These are phyloP conservation scores for Malus asiatica DNA, from an alignment of 306 rosid species.

Conservation along the genomic window DNA sequence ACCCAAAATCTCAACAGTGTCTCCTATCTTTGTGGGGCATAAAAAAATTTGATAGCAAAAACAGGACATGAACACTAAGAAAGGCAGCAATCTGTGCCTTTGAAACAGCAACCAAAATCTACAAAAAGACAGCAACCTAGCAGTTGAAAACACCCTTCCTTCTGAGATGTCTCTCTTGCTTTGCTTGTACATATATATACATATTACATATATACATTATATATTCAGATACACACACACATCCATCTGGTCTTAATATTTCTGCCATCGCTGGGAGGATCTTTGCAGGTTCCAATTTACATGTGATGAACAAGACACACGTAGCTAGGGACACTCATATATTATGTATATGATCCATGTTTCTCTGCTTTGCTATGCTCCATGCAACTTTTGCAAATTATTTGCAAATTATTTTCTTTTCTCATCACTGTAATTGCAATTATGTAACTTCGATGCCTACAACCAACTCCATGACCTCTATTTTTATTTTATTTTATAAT, in stretches of 20 bases:
- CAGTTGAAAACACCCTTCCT: constrained; percentile 15
- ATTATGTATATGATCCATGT: not conserved
- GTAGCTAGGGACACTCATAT: constrained; percentile 8
- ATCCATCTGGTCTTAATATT: not conserved
- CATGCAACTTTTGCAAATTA: not conserved
- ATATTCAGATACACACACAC: not conserved
- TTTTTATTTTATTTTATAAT: not conserved
- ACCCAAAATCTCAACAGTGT: not conserved
- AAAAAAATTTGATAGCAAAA: not conserved
- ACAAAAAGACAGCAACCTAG: constrained; percentile 7
- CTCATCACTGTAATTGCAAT: constrained; percentile 7
- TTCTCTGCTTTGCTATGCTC: constrained; percentile 10
- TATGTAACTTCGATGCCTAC: constrained; percentile 15
- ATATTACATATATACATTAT: no score
- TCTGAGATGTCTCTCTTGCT: constrained; percentile 20
- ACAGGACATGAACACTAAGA: not conserved
- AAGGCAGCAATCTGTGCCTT: not conserved
- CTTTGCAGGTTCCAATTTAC: constrained; percentile 10
- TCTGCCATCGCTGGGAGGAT: constrained; percentile 5
- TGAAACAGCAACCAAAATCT: not conserved
- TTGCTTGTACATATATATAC: not conserved
- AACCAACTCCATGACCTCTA: constrained; percentile 18
- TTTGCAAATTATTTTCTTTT: not conserved
- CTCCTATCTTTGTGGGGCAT: not conserved
- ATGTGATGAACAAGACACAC: constrained; percentile 31